phyloP scores from a whole-genome alignment of 768 basidiomycete genomes.

The Suillus tomentosus region DNA sequence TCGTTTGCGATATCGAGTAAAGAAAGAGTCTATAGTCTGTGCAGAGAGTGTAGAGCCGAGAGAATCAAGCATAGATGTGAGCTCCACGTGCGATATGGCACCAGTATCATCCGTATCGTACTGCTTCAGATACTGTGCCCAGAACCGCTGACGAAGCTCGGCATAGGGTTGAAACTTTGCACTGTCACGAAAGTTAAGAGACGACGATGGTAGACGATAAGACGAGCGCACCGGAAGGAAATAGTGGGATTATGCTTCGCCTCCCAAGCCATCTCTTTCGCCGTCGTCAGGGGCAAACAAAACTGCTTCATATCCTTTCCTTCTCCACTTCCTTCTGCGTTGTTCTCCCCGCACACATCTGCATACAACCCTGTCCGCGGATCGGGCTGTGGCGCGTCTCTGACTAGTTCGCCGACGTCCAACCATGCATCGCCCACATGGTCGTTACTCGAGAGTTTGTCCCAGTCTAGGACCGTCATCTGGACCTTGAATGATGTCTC shows the following conservation, averaged over 20 bases:
- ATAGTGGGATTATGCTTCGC: conserved; percentile 70
- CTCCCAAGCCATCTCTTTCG: conserved; percentile 71
- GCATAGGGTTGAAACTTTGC: conserved; percentile 97
- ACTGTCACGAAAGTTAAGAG: conserved; percentile 35
- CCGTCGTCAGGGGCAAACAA: conserved; percentile 59
- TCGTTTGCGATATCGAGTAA: conserved; percentile 65
- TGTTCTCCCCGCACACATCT: conserved; percentile 27
- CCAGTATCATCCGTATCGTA: conserved; percentile 88
- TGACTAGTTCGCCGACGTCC: conserved; percentile 70
- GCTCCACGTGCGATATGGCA: conserved; percentile 77
- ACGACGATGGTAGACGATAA: neutral
- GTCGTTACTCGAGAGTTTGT: conserved; percentile 89
- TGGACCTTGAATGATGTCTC: conserved; percentile 79
- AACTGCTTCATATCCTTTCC: conserved; percentile 66
- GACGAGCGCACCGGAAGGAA: conserved; percentile 54
- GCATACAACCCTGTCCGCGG: conserved; percentile 49
- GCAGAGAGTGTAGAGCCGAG: conserved; percentile 89
- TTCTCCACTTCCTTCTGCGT: conserved; percentile 45
- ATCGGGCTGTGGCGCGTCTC: conserved; percentile 65
- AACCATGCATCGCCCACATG: conserved; percentile 80
- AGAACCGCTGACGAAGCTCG: conserved; percentile 86
- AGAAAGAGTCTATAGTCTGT: conserved; percentile 82
- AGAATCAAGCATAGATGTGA: conserved; percentile 95
- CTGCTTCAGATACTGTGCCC: conserved; percentile 84
- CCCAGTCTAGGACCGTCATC: conserved; percentile 93